phyloP scores from a whole-genome alignment of 352 stramenopile species.

The Globisporangium camurandrum region DNA sequence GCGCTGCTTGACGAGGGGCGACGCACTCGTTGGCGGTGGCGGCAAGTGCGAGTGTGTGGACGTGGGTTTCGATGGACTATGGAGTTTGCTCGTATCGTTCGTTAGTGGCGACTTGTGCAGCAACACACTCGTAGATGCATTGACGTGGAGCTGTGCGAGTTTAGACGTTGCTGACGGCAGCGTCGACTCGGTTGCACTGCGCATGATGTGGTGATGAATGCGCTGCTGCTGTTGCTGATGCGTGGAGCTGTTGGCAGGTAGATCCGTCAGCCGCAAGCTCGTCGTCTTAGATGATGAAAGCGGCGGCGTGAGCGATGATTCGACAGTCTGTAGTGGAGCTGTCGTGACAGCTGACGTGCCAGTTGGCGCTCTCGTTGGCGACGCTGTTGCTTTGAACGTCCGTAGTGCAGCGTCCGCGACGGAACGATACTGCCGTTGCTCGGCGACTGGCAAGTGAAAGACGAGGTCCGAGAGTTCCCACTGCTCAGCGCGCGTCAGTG shows the following conservation, averaged over 20 bases:
- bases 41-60: neutral
- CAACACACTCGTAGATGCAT: neutral
- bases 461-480: constrained; percentile 71
- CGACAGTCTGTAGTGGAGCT: no score
- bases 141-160: constrained; percentile 4
- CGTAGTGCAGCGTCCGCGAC: constrained; percentile 32
- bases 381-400: constrained; percentile 13
- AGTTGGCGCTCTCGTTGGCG: neutral
- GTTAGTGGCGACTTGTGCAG: neutral
- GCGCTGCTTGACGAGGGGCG: constrained; percentile 11
- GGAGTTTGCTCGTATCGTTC: constrained; percentile 1
- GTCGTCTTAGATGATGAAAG: neutral
- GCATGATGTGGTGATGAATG: constrained; percentile 27
- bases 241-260: constrained; percentile 15
- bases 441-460: constrained; percentile 27
- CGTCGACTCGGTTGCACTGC: constrained; percentile 20
- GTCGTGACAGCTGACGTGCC: neutral
- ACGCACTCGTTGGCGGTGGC: neutral
- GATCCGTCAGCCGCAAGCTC: constrained; percentile 4
- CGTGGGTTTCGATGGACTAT: neutral
- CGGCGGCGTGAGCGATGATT: neutral
- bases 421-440: constrained; percentile 43
- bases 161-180: neutral
- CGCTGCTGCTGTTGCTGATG: no score
- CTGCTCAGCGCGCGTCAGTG: constrained; percentile 33